Evolutionary conservation across 148 eudicot species (phyloP), one percentile per base, ranked within the genome.

Genomic region (Persicaria maculosa): DNA sequence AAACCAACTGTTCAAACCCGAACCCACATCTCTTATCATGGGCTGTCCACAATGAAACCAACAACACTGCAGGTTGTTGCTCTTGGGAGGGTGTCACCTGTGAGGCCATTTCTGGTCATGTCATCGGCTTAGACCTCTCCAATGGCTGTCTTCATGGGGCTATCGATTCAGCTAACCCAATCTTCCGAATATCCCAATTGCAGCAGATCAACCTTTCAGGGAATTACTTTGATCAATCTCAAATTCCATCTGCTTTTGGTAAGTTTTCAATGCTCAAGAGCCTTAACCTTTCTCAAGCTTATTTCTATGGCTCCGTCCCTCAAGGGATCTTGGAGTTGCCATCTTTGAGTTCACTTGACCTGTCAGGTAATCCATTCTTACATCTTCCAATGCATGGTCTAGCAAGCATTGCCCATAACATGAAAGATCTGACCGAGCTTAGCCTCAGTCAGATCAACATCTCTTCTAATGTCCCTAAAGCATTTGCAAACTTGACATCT

Each of bases 251-350:
- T 1, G 53, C 61, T 47, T 12, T 85, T 16, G 54, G 71, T 8
- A 81, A 78, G n/a, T 79, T 86, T 16, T 20, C 84, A 2, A 74
- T 43, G 31, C 48, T 86, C 78, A 78, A 52, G 3, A 48, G 79
- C 74, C 81, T 86, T 53, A 84, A 86, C 45, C 55, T 86, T 76
- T 80, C 85, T 2, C 43, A 75, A 4, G 47, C 81, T 4, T 61
- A 73, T 5, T 82, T 86, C 67, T 47, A 1, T 5, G 82, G 82
- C 14, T 81, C 78, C 54, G 72, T 86, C 47, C 85, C 87, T 6
- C 44, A 45, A 1, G 76, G 72, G 50, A 57, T 83, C 0, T 79
- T 84, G 0, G 70, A 55, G 2, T 50, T 84, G 70, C 68, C 76
- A 6, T 78, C 70, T 47, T 76, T 84, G 50, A 79, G 54, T 6